Evolutionary conservation across 208 protist genomes (phyloP).

Genomic region (Naegleria fowleri): DNA sequence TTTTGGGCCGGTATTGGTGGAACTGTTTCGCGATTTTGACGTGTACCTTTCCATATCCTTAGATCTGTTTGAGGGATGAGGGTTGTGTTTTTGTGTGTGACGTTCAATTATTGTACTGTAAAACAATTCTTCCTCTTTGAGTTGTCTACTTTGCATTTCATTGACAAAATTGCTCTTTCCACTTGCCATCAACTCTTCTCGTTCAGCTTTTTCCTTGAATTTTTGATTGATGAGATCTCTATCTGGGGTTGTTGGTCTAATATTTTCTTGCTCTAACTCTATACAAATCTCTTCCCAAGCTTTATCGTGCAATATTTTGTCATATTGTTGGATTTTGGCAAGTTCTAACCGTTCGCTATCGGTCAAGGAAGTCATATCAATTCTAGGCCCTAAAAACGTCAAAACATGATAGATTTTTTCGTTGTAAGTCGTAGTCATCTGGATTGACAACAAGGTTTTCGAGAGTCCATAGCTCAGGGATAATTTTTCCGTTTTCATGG

Average conservation of each 20-base stretch:
- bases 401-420: constrained; percentile 2
- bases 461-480: background rate
- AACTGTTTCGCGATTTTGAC: background rate
- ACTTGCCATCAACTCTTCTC: background rate
- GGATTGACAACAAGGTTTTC: background rate
- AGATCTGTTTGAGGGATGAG: background rate
- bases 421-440: background rate
- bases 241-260: background rate
- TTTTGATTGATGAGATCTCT: background rate
- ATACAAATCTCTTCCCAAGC: background rate
- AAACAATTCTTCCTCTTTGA: background rate
- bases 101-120: background rate
- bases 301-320: background rate
- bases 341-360: background rate
- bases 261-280: background rate
- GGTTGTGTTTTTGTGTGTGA: background rate
- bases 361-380: background rate
- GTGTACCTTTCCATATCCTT: background rate
- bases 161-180: background rate
- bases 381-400: background rate
- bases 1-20: background rate
- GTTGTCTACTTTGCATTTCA: background rate
- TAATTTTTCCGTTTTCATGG: background rate
- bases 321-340: background rate
- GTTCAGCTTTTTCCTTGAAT: background rate